Evolutionary conservation across 2,329 filamentous ascomycete genomes (phyloP).

Genomic region (Ascochyta fabae): DNA sequence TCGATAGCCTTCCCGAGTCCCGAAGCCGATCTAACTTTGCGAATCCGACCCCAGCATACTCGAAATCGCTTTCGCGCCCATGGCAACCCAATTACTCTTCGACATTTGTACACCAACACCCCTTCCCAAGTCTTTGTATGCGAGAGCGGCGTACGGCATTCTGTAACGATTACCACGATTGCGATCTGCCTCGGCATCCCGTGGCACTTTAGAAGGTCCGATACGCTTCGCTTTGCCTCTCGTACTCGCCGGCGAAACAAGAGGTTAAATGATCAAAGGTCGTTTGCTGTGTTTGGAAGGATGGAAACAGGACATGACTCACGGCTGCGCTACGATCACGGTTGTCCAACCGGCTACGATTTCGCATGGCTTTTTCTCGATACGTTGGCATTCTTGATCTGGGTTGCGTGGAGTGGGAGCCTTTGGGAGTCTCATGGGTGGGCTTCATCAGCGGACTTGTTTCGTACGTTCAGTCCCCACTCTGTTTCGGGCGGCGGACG

Average conservation of each 20-base stretch:
- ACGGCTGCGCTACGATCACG: conserved; percentile 34
- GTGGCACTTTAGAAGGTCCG: conserved; percentile 18
- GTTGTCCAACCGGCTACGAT: conserved; percentile 27
- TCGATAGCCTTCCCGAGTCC: conserved; percentile 43
- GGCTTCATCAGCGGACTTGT: conserved; percentile 17
- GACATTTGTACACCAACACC: conserved; percentile 39
- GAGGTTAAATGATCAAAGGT: conserved; percentile 24
- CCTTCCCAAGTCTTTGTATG: conserved; percentile 27
- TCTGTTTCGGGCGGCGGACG: conserved; percentile 19
- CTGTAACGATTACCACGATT: conserved; percentile 20
- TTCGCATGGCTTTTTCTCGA: conserved; percentile 21
- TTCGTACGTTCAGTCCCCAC: conserved; percentile 20
- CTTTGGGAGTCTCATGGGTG: conserved; percentile 14
- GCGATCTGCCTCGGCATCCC: conserved; percentile 14
- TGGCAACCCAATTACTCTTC: conserved; percentile 37
- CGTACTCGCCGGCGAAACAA: conserved; percentile 35
- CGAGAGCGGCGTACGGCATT: conserved; percentile 27
- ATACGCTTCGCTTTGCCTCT: conserved; percentile 26
- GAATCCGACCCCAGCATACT: conserved; percentile 34
- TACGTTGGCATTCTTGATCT: conserved; percentile 22
- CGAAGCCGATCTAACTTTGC: conserved; percentile 40
- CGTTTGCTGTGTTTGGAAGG: conserved; percentile 20
- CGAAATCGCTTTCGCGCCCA: conserved; percentile 45
- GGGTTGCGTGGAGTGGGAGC: conserved; percentile 21
- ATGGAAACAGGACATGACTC: conserved; percentile 30